Percentiles rank a stretch among this genome's conserved stretches.
Evolutionary conservation across 1,284 basidiomycete genomes (phyloP).

Genomic region (Neolentinus lepideus): DNA sequence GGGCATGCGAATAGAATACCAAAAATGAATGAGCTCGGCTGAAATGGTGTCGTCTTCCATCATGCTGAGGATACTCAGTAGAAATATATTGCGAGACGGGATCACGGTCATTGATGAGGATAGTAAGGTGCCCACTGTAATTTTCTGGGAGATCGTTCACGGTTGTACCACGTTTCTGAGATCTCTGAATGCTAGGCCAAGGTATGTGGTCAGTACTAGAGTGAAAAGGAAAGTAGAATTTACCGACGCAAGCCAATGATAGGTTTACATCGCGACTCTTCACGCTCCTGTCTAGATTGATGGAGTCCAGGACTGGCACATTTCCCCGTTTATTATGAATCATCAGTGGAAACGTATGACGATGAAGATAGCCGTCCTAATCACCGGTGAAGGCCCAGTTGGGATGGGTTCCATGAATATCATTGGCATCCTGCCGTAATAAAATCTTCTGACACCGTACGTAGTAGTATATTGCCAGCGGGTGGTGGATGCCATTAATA

Average conservation of each 20-base stretch:
- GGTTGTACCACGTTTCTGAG: conserved; percentile 28
- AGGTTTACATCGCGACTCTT: not conserved
- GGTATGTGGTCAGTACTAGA: not conserved
- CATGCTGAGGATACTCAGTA: conserved; percentile 28
- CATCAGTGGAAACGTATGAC: too few species aligned
- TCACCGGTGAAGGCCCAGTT: not conserved
- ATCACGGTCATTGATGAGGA: conserved; percentile 30
- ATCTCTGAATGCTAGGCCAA: conserved; percentile 29
- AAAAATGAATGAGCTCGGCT: conserved; percentile 35
- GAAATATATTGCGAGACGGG: conserved; percentile 24
- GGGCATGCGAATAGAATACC: conserved; percentile 34
- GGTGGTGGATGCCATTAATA: too few species aligned
- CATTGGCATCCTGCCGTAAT: too few species aligned
- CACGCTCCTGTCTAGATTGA: not conserved
- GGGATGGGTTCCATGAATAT: conserved; percentile 8
- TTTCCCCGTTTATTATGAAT: conserved; percentile 2
- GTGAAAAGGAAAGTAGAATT: not conserved
- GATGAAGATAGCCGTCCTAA: not conserved
- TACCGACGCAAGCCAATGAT: conserved; percentile 7
- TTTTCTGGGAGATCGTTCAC: conserved; percentile 27
- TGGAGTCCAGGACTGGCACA: not conserved
- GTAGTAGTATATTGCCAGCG: too few species aligned
- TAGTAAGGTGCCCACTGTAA: conserved; percentile 23
- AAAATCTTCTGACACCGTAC: too few species aligned
- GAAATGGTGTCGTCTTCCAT: conserved; percentile 19